Evolutionary conservation across 306 rosid species (phyloP).

Genomic region (Malus asiatica): DNA sequence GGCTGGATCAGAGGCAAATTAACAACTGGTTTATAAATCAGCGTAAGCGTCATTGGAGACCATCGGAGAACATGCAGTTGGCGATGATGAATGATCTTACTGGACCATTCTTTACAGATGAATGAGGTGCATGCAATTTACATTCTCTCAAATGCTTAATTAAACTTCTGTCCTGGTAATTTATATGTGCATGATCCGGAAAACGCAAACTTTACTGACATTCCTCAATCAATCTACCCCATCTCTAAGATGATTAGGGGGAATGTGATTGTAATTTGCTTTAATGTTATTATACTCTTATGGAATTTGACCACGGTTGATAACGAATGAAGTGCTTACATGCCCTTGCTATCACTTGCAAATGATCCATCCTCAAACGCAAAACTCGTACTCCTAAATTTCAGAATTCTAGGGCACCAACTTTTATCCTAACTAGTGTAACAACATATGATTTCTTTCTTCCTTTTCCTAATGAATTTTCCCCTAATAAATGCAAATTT

Average conservation of each 20-base stretch:
- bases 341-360: background rate
- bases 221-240: constrained; percentile 18
- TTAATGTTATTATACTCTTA: background rate
- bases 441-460: too few relatives aligned
- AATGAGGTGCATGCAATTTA: constrained; percentile 24
- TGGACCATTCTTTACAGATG: constrained; percentile 47
- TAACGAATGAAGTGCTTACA: background rate
- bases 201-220: constrained; percentile 9
- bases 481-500: too few relatives aligned
- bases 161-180: background rate
- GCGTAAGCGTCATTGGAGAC: constrained; percentile 95
- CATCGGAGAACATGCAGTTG: constrained; percentile 75
- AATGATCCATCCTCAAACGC: background rate
- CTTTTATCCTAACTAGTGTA: too few relatives aligned
- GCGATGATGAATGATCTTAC: constrained; percentile 58
- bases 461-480: too few relatives aligned
- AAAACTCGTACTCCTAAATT: too few relatives aligned
- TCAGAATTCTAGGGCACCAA: too few relatives aligned
- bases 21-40: constrained; percentile 98
- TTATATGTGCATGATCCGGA: constrained; percentile 24
- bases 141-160: constrained; percentile 27
- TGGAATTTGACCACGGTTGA: background rate
- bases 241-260: constrained; percentile 10
- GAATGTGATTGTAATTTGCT: constrained; percentile 22
- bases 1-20: constrained; percentile 87